A percentile compares a stretch with the other conserved stretches of the same genome.
Conservation (phyloP, 495 filamentous ascomycete genomes). For the Aspergillus coremiiformis region DNA sequence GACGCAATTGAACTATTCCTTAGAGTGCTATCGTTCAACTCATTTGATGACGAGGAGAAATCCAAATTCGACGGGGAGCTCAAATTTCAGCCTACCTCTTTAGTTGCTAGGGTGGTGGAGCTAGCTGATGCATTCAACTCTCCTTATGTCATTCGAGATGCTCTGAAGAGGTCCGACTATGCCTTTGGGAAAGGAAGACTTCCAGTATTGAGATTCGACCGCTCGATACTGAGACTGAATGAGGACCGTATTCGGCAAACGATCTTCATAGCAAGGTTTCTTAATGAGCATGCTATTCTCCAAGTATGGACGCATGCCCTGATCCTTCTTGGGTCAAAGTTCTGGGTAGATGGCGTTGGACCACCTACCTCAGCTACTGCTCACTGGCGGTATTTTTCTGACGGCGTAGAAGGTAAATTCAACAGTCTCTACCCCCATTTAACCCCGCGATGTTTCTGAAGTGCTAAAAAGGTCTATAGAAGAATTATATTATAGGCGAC, state of each 20-base stretch:
- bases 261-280: constrained; percentile 27
- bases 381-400: constrained; percentile 68
- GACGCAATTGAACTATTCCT: constrained; percentile 36
- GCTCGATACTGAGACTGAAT: constrained; percentile 24
- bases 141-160: constrained; percentile 13
- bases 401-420: constrained; percentile 60
- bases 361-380: constrained; percentile 25
- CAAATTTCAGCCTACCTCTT: constrained; percentile 20
- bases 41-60: constrained; percentile 16
- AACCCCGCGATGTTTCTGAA: neutral
- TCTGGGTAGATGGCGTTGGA: constrained; percentile 45
- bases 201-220: constrained; percentile 19
- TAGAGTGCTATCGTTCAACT: constrained; percentile 25
- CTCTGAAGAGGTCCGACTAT: constrained; percentile 20
- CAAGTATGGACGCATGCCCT: constrained; percentile 43
- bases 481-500: constrained; percentile 63
- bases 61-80: constrained; percentile 19
- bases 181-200: constrained; percentile 23
- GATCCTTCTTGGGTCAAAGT: constrained; percentile 56
- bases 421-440: neutral
- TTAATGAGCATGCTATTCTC: constrained; percentile 20
- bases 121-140: constrained; percentile 36
- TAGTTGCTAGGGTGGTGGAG: constrained; percentile 29
- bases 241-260: constrained; percentile 38
- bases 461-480: constrained; percentile 36